Base-by-base conservation (phyloP, 306 rosid species). In the Vigna radiata region DNA sequence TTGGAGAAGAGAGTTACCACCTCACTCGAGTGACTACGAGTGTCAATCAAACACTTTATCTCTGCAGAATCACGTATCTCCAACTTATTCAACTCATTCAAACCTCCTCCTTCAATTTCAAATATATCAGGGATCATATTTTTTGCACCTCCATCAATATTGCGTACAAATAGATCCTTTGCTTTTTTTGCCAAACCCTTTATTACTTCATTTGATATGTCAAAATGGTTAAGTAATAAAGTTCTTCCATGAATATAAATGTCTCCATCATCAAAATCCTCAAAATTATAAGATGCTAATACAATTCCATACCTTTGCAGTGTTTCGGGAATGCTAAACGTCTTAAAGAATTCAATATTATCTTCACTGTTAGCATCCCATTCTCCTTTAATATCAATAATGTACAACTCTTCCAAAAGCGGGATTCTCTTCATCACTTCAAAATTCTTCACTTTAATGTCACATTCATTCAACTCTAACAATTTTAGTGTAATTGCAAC, bases 31-130 rank as follows among this genome's bases (percentile, higher is more conserved):
- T 36, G 14, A 37, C 13, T 1, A 1, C 37, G 8, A 14, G 59
- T 79, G 27, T 63, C 46, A 66, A 79, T 37, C 55, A 83, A 53
- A 53, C 43, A 79, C 33, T 79, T 56, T 7, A 79, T 54, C 46
- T 44, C 47, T 3, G 15, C 2, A 19, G 31, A 60, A 21, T 43
- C 1, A 0, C 43, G 0, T 21, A 79, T 48, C 0, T 2, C 6
- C n/a, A 83, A 64, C 43, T 39, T 12, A n/a, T 2, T 60, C 44
- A 79, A 23, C 36, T 83, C 60, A 17, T 52, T 23, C 74, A 74
- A 21, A 23, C 59, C 71, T 33, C 41, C 72, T 59, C 23, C 50
- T 81, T 16, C 6, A 27, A 39, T 1, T 8, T 55, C 12, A 60
- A 61, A 14, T 13, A 78, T 52, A 70, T 59, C 63, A 14, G 86